Evolutionary conservation across 1,284 basidiomycete species (phyloP), one percentile per base, ranked within the genome.

Genomic region (Ustilago nuda): DNA sequence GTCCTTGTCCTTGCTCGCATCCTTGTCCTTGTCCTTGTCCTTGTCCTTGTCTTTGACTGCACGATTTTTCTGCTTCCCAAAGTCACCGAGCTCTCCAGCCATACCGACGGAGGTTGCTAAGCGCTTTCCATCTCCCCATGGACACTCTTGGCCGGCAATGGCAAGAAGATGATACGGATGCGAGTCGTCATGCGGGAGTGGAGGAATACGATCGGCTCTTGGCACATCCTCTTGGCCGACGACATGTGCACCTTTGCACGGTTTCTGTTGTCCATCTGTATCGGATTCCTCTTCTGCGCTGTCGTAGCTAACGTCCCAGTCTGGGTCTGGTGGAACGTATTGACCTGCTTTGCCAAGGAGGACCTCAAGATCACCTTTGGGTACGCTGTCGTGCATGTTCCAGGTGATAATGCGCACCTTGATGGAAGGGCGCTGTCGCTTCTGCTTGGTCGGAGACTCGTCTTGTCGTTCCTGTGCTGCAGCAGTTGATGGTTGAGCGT

Each of bases 141-240:
- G 83, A 56, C 82, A 84, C 61, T 84, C 69, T 83, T 94, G 93
- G 19, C 92, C 93, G 33, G 92, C 93, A 4, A 94, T 89, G 27
- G 94, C 90, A 23, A 94, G 87, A 17, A 94, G 86, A 85, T 94
- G 93, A 84, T 93, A 94, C 8, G 92, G 92, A 85, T 94, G 93
- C 19, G 62, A 58, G 50, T 82, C 75, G 55, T 82, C 64, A 33
- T 77, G 63, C 11, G 79, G 81, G 6, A 84, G 76, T 19, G 76
- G 83, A 4, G 83, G 83, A 19, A 84, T 76, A 23, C 81, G 76
- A 23, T 83, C 78, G 6, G 68, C 52, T 60, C 81, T 54, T 2
- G 80, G 81, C 12, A 67, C 46, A 35, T 61, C 51, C 56, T 81
- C 81, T 46, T 82, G 80, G 1, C 81, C 81, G 1, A 74, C 70